Percentiles rank a stretch among this genome's conserved stretches.
phyloP scores from a whole-genome alignment of 805 yeast species.

The Crinitomyces ghanaensis region DNA sequence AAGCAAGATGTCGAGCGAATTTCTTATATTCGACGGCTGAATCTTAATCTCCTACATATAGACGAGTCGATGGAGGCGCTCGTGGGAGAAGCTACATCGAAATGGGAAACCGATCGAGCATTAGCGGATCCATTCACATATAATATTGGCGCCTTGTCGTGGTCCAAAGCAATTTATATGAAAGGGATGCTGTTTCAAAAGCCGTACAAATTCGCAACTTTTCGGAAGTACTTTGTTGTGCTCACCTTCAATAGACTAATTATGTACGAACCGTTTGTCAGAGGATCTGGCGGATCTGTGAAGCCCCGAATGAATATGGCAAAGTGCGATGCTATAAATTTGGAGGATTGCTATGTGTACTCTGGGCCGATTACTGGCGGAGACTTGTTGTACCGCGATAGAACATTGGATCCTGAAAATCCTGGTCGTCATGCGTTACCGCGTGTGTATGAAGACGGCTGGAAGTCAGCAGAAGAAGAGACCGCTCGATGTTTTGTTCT shows the following conservation, averaged over 20 bases:
- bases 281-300: constrained; percentile 37
- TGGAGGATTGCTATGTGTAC: constrained; percentile 61
- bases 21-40: constrained; percentile 31
- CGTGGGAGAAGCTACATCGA: constrained; percentile 34
- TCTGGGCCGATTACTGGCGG: constrained; percentile 51
- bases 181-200: constrained; percentile 64
- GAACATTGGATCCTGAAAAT: constrained; percentile 34
- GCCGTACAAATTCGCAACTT: constrained; percentile 54
- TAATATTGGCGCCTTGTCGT: constrained; percentile 46
- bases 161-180: constrained; percentile 47
- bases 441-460: constrained; percentile 67
- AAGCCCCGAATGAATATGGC: constrained; percentile 39
- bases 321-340: constrained; percentile 47
- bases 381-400: constrained; percentile 41
- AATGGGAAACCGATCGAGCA: constrained; percentile 46
- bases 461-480: constrained; percentile 74
- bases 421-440: constrained; percentile 57
- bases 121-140: constrained; percentile 41
- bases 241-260: constrained; percentile 61
- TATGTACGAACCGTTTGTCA: constrained; percentile 39
- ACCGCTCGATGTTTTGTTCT: constrained; percentile 64
- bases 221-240: constrained; percentile 48
- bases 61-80: constrained; percentile 48
- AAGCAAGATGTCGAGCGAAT: constrained; percentile 31
- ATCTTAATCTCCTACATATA: constrained; percentile 37